A percentile compares a stretch with the other conserved stretches of the same genome.
phyloP scores from a whole-genome alignment of 1,139 yeast species.

The Blastobotrys buckinghamii region DNA sequence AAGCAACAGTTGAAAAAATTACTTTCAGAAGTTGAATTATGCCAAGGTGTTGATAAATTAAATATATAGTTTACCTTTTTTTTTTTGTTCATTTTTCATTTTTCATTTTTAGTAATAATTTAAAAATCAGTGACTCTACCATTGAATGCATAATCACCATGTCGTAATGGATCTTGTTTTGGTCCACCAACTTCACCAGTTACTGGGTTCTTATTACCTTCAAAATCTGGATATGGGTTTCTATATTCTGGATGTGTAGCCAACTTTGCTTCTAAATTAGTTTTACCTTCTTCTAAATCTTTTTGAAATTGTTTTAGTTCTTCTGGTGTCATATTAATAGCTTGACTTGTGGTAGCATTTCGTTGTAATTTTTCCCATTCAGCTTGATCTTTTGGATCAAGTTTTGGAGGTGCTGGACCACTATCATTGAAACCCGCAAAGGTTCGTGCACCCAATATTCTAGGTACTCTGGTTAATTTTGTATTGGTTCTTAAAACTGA shows the following conservation, averaged over 20 bases:
- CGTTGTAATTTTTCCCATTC: slow-evolving; percentile 85
- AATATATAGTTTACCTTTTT: background rate
- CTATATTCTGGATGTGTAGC: slow-evolving; percentile 57
- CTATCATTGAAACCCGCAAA: background rate
- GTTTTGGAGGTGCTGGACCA: slow-evolving; percentile 72
- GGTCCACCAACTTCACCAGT: slow-evolving; percentile 98
- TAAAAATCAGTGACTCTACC: slow-evolving; percentile 95
- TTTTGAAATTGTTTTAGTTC: slow-evolving; percentile 49
- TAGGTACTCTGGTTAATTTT: too few relatives aligned
- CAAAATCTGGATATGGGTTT: slow-evolving; percentile 87
- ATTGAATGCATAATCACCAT: slow-evolving; percentile 91
- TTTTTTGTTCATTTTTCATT: background rate
- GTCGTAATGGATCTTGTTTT: slow-evolving; percentile 93
- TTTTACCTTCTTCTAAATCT: slow-evolving; percentile 31
- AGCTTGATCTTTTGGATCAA: slow-evolving; percentile 82
- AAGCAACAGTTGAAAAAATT: slow-evolving; percentile 12
- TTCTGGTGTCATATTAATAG: slow-evolving; percentile 52
- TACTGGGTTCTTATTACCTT: slow-evolving; percentile 86
- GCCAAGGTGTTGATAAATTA: slow-evolving; percentile 5
- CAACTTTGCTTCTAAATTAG: slow-evolving; percentile 44
- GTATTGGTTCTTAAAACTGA: too few relatives aligned
- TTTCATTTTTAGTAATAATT: background rate
- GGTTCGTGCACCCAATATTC: too few relatives aligned
- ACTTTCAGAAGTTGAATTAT: slow-evolving; percentile 7
- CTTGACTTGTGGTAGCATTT: slow-evolving; percentile 73